These are phyloP conservation scores for Aspergillus ruber DNA, from an alignment of 2,329 filamentous ascomycete genomes.

Conservation along the genomic window DNA sequence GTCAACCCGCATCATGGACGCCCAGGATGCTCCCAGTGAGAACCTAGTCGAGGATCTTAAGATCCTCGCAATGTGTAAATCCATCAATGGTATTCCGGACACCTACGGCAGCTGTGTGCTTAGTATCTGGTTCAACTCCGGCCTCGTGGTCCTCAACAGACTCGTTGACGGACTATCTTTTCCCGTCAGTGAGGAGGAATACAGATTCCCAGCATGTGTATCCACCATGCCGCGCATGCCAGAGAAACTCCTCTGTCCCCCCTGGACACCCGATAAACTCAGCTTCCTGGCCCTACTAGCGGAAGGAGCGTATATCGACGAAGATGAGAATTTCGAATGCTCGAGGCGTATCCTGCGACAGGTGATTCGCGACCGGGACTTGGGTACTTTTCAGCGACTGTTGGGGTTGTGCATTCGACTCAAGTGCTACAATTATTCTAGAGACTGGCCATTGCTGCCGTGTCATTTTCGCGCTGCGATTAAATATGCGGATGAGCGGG, in stretches of 20 bases:
- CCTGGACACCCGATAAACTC: slow-evolving; percentile 35
- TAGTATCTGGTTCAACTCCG: slow-evolving; percentile 33
- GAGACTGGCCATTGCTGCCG: slow-evolving; percentile 27
- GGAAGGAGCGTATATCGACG: slow-evolving; percentile 32
- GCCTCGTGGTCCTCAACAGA: slow-evolving; percentile 29
- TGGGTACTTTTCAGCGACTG: slow-evolving; percentile 26
- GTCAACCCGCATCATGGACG: no score
- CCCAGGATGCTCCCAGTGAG: no score
- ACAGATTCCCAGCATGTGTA: slow-evolving; percentile 27
- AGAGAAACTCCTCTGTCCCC: slow-evolving; percentile 29
- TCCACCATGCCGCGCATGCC: slow-evolving; percentile 28
- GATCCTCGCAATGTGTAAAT: no score
- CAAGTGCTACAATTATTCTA: slow-evolving; percentile 23
- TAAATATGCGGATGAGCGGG: slow-evolving; percentile 18
- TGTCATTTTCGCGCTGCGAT: slow-evolving; percentile 27
- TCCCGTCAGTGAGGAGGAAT: slow-evolving; percentile 22
- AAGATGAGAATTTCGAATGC: slow-evolving; percentile 18
- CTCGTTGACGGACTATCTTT: slow-evolving; percentile 17
- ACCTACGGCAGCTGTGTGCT: slow-evolving; percentile 18
- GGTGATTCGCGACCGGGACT: slow-evolving; percentile 30
- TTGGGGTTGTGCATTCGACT: slow-evolving; percentile 25
- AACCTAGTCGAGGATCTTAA: no score
- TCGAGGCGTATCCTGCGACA: slow-evolving; percentile 26
- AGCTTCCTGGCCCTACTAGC: slow-evolving; percentile 34
- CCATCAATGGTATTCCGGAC: no score